Percentiles rank a stretch among this genome's conserved stretches.
Conservation (phyloP, 805 yeast species). For the Metschnikowia dekortorum region DNA sequence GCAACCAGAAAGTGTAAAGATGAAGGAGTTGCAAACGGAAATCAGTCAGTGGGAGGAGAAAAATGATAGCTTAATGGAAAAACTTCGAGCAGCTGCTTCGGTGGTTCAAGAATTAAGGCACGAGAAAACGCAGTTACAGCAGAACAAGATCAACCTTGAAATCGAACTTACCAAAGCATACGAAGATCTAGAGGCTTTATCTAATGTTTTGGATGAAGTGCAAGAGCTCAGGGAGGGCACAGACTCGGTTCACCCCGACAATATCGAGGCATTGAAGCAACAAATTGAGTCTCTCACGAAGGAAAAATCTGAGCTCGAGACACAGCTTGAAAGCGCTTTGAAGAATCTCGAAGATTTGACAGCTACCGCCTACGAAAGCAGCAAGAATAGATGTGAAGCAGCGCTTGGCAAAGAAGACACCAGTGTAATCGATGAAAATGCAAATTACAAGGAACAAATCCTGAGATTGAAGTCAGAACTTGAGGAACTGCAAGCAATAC, state of each 20-base stretch:
- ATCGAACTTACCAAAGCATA: constrained; percentile 11
- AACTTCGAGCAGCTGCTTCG: constrained; percentile 36
- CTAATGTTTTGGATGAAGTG: constrained; percentile 10
- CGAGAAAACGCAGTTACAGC: constrained; percentile 5
- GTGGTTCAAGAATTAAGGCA: constrained; percentile 31
- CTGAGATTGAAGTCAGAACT: neutral
- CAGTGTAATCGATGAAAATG: neutral
- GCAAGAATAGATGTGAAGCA: neutral
- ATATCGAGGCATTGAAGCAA: neutral
- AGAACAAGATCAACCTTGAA: constrained; percentile 6
- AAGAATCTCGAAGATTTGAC: constrained; percentile 5
- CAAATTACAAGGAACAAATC: neutral
- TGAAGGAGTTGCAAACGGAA: constrained; percentile 9
- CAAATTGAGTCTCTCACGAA: neutral
- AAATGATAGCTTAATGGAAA: constrained; percentile 38
- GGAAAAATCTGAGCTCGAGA: constrained; percentile 14
- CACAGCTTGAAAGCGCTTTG: neutral
- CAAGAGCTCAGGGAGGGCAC: constrained; percentile 1
- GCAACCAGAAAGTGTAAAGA: constrained; percentile 9
- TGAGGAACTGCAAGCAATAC: neutral
- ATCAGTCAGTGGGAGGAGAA: constrained; percentile 20
- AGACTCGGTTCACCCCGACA: neutral
- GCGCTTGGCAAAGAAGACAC: neutral
- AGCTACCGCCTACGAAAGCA: neutral
- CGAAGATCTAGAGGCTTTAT: constrained; percentile 11